Conservation (phyloP, 129 eudicot genomes). For the Flaveria ramosissima region DNA sequence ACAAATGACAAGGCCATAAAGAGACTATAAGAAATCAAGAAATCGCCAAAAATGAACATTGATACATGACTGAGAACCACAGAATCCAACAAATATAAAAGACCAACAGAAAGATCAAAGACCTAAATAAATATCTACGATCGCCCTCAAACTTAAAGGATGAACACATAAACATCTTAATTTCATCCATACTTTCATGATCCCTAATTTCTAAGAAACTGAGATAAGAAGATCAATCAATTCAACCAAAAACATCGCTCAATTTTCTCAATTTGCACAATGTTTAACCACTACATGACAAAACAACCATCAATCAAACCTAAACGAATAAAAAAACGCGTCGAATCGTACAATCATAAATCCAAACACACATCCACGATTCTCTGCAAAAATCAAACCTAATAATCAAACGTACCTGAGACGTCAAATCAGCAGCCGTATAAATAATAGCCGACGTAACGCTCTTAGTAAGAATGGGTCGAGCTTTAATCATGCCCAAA, state of each 20-base stretch:
- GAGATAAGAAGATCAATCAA: neutral
- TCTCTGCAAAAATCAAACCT: too few species aligned
- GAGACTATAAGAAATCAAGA: neutral
- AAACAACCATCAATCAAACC: constrained; percentile 11
- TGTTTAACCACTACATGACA: neutral
- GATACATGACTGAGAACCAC: neutral
- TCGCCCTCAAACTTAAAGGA: neutral
- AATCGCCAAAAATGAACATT: neutral
- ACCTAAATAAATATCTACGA: constrained; percentile 4
- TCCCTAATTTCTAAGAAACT: constrained; percentile 5
- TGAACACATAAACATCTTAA: neutral
- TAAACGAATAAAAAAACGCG: neutral
- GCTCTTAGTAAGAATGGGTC: constrained; percentile 83
- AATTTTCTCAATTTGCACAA: neutral
- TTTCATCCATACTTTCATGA: constrained; percentile 5
- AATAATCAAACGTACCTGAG: constrained; percentile 55
- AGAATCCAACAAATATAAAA: neutral
- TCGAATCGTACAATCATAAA: neutral
- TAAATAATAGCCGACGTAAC: constrained; percentile 67
- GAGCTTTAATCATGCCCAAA: constrained; percentile 64
- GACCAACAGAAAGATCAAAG: neutral
- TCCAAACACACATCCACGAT: neutral
- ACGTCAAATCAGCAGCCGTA: constrained; percentile 79
- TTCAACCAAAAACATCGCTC: neutral
- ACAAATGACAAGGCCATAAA: neutral